Base-by-base conservation (phyloP, 371 early-diverging fungal species). In the Mortierella sp. region DNA sequence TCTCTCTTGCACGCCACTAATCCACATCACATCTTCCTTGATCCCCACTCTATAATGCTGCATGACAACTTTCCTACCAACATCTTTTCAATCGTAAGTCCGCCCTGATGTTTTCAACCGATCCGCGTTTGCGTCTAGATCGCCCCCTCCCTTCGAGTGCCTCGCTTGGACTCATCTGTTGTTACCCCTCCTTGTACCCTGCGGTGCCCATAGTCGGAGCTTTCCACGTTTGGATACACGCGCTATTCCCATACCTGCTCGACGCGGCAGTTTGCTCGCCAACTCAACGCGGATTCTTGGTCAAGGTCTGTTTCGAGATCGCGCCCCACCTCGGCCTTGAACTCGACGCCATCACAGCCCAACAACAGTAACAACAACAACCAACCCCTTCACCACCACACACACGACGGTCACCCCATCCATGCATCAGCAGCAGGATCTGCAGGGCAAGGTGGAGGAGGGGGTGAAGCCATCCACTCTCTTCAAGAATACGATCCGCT, bases 201-300 rank as follows among this genome's bases (percentile, higher is more conserved):
- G n/a, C n/a, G n/a, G n/a, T 34, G 10, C 10, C 7, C 34, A 34
- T 63, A 76, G 76, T 68, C 76, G 50, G 76, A 76, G 41, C 68
- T 76, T 19, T 64, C 76, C 24, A 54, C 69, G 48, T 68, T 76
- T 60, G 63, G 68, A 68, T 76, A 63, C 58, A 76, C 76, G 51
- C 76, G 76, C 45, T 76, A 76, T 50, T 43, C 76, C 7, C 58
- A 61, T 58, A 55, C 48, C n/a, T 76, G 65, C 21, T 48, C 76
- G 6, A 60, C 43, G 51, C 54, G 65, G 29, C 69, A 68, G 31
- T 60, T 68, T 49, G 64, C 69, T 17, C 64, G 66, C 9, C 64
- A 64, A 34, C 52, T 76, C 41, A 64, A 61, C 54, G 62, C 62
- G 29, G 60, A 64, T 17, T 51, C n/a, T 21, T 46, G 51, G 53